Evolutionary conservation across 257 asterid genomes (phyloP), one percentile per base, ranked within the genome.

Genomic region (Solanum chaucha): DNA sequence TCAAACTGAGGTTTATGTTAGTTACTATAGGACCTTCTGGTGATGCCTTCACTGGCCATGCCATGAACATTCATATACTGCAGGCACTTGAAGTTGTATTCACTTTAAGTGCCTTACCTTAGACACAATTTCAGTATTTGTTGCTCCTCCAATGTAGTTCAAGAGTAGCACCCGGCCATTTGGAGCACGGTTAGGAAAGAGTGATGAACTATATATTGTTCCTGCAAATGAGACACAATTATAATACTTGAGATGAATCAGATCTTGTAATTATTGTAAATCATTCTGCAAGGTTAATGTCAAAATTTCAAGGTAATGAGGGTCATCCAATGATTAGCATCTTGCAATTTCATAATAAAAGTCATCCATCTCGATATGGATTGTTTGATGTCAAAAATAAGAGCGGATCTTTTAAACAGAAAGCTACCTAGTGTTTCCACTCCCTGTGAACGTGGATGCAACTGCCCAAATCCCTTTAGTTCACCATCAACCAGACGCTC

Each of bases 361-460:
- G 68, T 48, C 36, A 14, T 81, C 17, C 44, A 46, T 81, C 20
- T 81, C 10, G 40, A 48, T 48, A 81, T 28, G 68, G 85, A 81
- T 28, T 48, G 22, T 81, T 15, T 28, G 41, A 81, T 15, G 67
- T 19, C 15, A 81, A 46, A 40, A 28, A 80, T 9, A 46, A 80
- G 67, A 28, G 44, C 5, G 68, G 11, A 15, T 46, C n/a, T n/a
- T n/a, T n/a, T n/a, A n/a, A 48, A 48, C 67, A 80, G 30, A 41
- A 84, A 84, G 78, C n/a, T 87, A 97, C 99, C 99, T 89, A 97
- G 90, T 87, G 99, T 97, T 93, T 95, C 99, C 83, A 97, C 98
- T 88, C 98, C 99, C 90, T 95, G 99, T 86, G 97, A 91, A 84
- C 99, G 98, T 24, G 99, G 99, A 91, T 97, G 99, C 95, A 97